These are phyloP conservation scores for Colletotrichum truncatum DNA, from an alignment of 2,329 filamentous ascomycete species.

Conservation along the genomic window DNA sequence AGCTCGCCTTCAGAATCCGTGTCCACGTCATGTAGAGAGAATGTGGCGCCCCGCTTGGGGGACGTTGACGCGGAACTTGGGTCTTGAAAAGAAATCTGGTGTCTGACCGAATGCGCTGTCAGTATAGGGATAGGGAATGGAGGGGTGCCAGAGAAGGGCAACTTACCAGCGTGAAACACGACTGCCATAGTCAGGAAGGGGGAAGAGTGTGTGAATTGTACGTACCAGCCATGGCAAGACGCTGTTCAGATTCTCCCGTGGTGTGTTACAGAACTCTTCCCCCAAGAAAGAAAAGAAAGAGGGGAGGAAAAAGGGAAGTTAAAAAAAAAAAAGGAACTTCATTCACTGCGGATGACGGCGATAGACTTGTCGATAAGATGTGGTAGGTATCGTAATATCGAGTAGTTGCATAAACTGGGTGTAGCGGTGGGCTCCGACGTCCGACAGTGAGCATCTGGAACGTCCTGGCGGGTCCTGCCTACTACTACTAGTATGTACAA, in stretches of 20 bases:
- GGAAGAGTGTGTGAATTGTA: slow-evolving; percentile 13
- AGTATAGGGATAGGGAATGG: background rate
- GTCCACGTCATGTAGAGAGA: slow-evolving; percentile 16
- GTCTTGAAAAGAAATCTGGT: slow-evolving; percentile 16
- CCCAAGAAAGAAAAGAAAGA: background rate
- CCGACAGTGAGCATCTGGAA: background rate
- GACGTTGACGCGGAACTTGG: slow-evolving; percentile 28
- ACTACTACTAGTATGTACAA: too few species aligned
- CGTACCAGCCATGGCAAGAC: slow-evolving; percentile 32
- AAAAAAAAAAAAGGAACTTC: background rate
- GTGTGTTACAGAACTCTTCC: slow-evolving; percentile 11
- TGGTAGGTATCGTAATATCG: background rate
- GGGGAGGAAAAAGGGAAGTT: background rate
- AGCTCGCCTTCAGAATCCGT: slow-evolving; percentile 29
- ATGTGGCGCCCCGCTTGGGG: slow-evolving; percentile 21
- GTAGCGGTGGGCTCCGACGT: slow-evolving; percentile 20
- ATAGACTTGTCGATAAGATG: slow-evolving; percentile 12
- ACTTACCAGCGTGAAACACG: slow-evolving; percentile 29
- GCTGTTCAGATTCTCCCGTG: background rate
- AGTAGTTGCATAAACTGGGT: slow-evolving; percentile 7
- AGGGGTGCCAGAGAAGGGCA: background rate
- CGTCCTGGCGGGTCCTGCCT: too few species aligned
- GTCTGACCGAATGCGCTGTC: slow-evolving; percentile 1
- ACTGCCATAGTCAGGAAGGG: background rate
- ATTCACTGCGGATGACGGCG: background rate